Evolutionary conservation across 345 rosid species (phyloP).

Genomic region (Eucalyptus guilfoylei): DNA sequence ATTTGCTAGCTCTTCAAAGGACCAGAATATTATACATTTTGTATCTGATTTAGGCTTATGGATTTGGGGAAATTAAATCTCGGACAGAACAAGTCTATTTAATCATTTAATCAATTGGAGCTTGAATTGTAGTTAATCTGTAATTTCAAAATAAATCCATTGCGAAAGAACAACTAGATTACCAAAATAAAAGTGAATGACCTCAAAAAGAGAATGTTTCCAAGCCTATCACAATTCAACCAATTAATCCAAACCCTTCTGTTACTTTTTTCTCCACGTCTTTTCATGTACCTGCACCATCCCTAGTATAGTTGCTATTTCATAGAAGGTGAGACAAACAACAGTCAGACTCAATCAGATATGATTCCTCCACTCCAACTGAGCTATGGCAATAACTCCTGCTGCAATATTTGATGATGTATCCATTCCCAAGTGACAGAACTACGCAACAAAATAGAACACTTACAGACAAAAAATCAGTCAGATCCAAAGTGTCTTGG

Average conservation of each 20-base stretch:
- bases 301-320: neutral
- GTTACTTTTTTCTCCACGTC: neutral
- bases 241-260: neutral
- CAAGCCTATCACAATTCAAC: neutral
- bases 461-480: conserved; percentile 18
- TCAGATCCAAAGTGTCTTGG: conserved; percentile 12
- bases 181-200: neutral
- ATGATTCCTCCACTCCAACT: neutral
- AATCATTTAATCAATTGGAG: neutral
- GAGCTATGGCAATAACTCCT: neutral
- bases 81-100: neutral
- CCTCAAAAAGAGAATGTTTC: neutral
- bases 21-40: neutral
- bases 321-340: neutral
- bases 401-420: neutral
- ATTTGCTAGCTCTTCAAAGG: neutral
- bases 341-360: neutral
- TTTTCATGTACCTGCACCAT: neutral
- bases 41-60: neutral
- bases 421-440: neutral
- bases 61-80: neutral
- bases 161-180: neutral
- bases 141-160: neutral
- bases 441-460: neutral
- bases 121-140: neutral